Base-by-base conservation (phyloP, 441 rosid species). In the Dalechampia spathulata region DNA sequence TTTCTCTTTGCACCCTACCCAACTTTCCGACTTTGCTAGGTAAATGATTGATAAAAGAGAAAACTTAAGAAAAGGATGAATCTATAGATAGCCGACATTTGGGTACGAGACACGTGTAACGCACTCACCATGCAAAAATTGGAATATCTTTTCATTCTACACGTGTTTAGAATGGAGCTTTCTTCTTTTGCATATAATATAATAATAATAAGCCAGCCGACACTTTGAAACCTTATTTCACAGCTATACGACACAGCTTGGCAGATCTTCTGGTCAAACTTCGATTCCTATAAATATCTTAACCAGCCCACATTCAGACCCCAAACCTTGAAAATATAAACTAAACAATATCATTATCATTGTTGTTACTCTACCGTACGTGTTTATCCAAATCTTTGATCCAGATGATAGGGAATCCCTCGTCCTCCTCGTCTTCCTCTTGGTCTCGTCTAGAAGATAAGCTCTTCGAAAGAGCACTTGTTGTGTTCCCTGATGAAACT, bases 391-490 rank as follows among this genome's bases (percentile, higher is more conserved):
- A 4, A 21, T 5, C 14, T 0, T 32, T 14, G 1, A 36, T 7
- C 47, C 26, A 25, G 3, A 61, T 44, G 58, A 40, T 49, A 14
- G 37, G 48, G 15, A 34, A 14, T 20, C 37, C 17, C 23, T 46
- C 38, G 16, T 20, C 7, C 4, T 25, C 30, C 5, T 1, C 23
- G 4, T 16, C 66, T 4, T 53, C 60, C 7, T 45, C 66, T 14
- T 77, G 82, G 79, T 38, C 67, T 15, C 64, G 75, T 12, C 23
- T 21, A 5, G 69, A 77, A 21, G 79, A 78, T 71, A 63, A 74
- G 72, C 57, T 61, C 28, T 78, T 78, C 67, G 82, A 78, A 75
- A 39, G 52, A 9, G 79, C 82, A 11, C 69, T 78, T 14, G 82
- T 72, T 5, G 9, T 52, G 14, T 70, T 66, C 9, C 65, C 73